Percentiles rank a stretch among this genome's conserved stretches.
Conservation (phyloP, 805 yeast species). For the Monosporozyma siamensis region DNA sequence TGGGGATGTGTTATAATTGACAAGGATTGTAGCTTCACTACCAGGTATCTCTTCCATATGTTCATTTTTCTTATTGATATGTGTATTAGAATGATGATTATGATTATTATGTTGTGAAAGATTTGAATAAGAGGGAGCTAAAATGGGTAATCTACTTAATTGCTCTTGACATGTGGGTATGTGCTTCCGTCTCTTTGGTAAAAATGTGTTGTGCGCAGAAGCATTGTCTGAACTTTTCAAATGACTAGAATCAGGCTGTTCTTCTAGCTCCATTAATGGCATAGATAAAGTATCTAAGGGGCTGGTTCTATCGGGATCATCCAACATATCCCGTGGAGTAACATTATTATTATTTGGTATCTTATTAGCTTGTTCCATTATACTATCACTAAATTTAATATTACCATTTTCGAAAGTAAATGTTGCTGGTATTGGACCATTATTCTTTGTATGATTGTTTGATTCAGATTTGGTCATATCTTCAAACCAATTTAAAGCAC, state of each 20-base stretch:
- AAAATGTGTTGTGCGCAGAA: not conserved
- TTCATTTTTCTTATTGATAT: not conserved
- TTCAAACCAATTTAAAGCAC: conserved; percentile 21
- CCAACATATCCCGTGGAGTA: conserved; percentile 6
- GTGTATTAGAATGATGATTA: not conserved
- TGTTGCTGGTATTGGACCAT: not conserved
- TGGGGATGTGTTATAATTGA: conserved; percentile 7
- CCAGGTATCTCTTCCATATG: conserved; percentile 1
- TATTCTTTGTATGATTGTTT: not conserved
- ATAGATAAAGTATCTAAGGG: conserved; percentile 29
- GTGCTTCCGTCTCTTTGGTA: not conserved
- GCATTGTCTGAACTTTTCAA: not conserved
- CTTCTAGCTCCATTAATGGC: conserved; percentile 28
- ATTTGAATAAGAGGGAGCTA: conserved; percentile 6
- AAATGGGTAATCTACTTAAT: conserved; percentile 22
- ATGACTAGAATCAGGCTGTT: conserved; percentile 6
- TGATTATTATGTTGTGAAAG: not conserved
- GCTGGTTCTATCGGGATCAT: conserved; percentile 26
- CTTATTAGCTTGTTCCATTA: not conserved
- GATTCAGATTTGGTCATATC: conserved; percentile 10
- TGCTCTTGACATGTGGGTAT: conserved; percentile 23
- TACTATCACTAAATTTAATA: not conserved
- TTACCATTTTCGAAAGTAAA: not conserved
- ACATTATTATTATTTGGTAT: not conserved
- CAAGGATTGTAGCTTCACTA: conserved; percentile 8